Conservation (phyloP, 2,329 filamentous ascomycete species). For the Gaeumannomyces tritici region DNA sequence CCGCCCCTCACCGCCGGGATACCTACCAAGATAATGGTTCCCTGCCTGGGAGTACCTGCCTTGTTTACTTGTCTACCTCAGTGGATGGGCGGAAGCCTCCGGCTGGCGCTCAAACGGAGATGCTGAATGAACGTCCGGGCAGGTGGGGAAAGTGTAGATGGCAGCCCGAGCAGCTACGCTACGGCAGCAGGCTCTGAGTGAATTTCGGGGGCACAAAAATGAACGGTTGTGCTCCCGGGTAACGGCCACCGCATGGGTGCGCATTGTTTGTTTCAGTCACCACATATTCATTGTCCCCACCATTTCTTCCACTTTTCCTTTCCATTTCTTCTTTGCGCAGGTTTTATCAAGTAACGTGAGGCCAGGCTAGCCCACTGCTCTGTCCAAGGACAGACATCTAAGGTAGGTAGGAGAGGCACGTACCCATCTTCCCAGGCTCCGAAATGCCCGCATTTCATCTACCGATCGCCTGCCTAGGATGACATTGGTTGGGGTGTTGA, state of each 20-base stretch:
- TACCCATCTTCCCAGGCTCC: neutral
- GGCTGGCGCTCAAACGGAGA: too few species aligned
- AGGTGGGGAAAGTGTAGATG: neutral
- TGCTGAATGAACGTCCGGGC: neutral
- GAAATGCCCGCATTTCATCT: neutral
- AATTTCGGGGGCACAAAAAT: neutral
- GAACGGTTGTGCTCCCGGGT: neutral
- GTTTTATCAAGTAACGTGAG: neutral
- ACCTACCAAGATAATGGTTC: too few species aligned
- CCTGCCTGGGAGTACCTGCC: too few species aligned
- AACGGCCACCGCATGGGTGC: neutral
- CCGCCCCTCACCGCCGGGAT: too few species aligned
- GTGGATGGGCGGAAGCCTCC: too few species aligned
- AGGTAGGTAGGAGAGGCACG: too few species aligned
- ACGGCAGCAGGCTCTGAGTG: neutral
- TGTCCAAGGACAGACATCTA: neutral
- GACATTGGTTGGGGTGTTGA: neutral
- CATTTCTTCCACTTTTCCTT: neutral
- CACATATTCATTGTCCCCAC: neutral
- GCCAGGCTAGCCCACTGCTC: neutral
- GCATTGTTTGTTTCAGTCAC: neutral
- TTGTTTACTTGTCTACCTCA: too few species aligned
- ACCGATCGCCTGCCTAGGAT: neutral
- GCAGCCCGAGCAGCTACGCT: too few species aligned
- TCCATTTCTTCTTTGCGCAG: neutral